Base-by-base conservation (phyloP, 768 basidiomycete species). In the Termitomyces sp. region DNA sequence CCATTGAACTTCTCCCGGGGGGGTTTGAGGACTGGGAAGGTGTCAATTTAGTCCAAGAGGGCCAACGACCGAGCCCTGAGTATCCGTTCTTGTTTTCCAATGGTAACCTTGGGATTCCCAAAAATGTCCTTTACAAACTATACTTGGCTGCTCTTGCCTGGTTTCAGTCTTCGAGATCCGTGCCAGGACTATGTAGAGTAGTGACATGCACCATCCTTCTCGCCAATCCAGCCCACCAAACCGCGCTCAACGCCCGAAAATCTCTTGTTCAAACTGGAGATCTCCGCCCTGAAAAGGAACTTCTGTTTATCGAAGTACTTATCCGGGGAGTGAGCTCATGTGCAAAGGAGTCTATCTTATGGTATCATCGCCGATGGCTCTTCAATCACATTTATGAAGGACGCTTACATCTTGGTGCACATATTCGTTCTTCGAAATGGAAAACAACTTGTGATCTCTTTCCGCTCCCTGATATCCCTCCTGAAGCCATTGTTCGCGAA, bases 291-390 rank as follows among this genome's bases (percentile, higher is more conserved):
- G 58, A 67, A n/a, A 60, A 69, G 36, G 88, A 91, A 61, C 72
- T 90, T 30, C 60, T 57, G 24, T 78, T 79, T 51, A 70, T 77
- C 36, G 75, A 74, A 34, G 69, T 74, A 24, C 75, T 84, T 27
- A 69, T 87, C 44, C 74, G 81, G 33, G 79, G 82, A 24, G 78
- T 78, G 45, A 77, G 73, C 5, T 79, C 84, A 27, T 81, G 77
- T 64, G 78, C 82, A 24, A 91, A 89, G 70, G 81, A 88, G 64
- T 84, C 85, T 1, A 78, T 85, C 30, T 65, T 89, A 30, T 91
- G 89, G 89, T 76, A 84, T 61, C 84, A 91, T 66, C 80, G 89
- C 34, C 79, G 82, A 63, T 89, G 88, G 88, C 74, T 87, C 44
- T 74, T 88, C 15, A 64, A 63, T 18, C 68, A 66, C 46, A 47